Conservation (phyloP, 2,329 filamentous ascomycete species). For the Hymenoscyphus infarciens region DNA sequence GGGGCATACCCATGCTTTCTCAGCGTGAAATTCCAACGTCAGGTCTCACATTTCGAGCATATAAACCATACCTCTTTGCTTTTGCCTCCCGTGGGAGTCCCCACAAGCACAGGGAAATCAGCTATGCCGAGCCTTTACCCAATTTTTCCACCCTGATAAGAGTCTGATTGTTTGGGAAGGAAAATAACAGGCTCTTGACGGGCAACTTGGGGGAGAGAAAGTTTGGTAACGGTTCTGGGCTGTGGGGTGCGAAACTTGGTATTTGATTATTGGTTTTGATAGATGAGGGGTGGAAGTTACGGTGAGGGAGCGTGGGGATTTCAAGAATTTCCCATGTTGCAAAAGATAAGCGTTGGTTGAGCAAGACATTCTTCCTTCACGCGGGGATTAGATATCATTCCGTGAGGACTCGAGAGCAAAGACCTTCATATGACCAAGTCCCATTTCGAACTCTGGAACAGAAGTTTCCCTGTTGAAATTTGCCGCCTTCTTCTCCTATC, state of each 20-base stretch:
- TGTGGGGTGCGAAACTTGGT: background rate
- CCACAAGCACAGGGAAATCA: background rate
- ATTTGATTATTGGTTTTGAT: background rate
- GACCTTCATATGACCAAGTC: constrained; percentile 1
- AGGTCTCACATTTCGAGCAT: constrained; percentile 1
- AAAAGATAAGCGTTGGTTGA: background rate
- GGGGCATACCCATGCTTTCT: background rate
- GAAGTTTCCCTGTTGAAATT: background rate
- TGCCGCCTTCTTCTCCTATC: background rate
- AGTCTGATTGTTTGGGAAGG: background rate
- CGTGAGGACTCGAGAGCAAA: constrained; percentile 6
- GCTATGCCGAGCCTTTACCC: background rate
- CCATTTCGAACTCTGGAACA: background rate
- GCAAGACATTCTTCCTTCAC: background rate
- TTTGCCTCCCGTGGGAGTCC: background rate
- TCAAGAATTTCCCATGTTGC: background rate
- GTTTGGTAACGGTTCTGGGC: background rate
- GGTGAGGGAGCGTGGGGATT: background rate
- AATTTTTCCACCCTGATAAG: background rate
- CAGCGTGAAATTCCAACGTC: background rate
- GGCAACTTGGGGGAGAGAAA: background rate
- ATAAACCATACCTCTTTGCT: background rate
- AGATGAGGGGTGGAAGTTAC: background rate
- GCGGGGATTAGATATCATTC: background rate
- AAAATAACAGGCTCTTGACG: background rate